Evolutionary conservation across 805 yeast species (phyloP).

Genomic region (Ogataea salicorniae): DNA sequence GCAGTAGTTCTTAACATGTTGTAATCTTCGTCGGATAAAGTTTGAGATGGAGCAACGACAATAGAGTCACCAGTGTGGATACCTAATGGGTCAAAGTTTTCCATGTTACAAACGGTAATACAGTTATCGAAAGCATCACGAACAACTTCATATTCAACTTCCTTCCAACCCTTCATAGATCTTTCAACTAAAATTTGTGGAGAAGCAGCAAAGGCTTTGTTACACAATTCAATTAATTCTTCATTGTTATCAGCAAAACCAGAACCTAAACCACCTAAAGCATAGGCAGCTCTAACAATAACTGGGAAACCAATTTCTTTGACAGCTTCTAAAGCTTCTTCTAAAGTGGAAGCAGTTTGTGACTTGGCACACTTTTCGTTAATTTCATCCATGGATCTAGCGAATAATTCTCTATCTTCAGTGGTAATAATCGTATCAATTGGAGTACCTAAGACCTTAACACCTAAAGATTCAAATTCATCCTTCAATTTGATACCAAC

Average conservation of each 20-base stretch:
- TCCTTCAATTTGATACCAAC: slow-evolving; percentile 96
- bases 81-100: slow-evolving; percentile 96
- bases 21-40: slow-evolving; percentile 93
- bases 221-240: slow-evolving; percentile 78
- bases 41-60: slow-evolving; percentile 98
- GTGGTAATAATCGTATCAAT: slow-evolving; percentile 95
- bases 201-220: slow-evolving; percentile 88
- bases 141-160: slow-evolving; percentile 97
- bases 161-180: slow-evolving; percentile 99
- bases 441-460: slow-evolving; percentile 93
- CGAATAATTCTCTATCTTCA: slow-evolving; percentile 95
- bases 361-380: slow-evolving; percentile 94
- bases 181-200: slow-evolving; percentile 95
- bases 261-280: slow-evolving; percentile 96
- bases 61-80: slow-evolving; percentile 99
- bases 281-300: slow-evolving; percentile 95
- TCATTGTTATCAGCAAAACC: slow-evolving; percentile 90
- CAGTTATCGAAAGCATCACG: slow-evolving; percentile 97
- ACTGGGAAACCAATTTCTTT: slow-evolving; percentile 89
- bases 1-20: slow-evolving; percentile 98
- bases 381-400: slow-evolving; percentile 91
- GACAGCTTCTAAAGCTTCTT: slow-evolving; percentile 83
- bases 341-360: slow-evolving; percentile 71
- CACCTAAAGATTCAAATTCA: slow-evolving; percentile 88
- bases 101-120: slow-evolving; percentile 99